Conservation (phyloP, 176 grass and related monocot genomes). For the Rhynchospora breviuscula region DNA sequence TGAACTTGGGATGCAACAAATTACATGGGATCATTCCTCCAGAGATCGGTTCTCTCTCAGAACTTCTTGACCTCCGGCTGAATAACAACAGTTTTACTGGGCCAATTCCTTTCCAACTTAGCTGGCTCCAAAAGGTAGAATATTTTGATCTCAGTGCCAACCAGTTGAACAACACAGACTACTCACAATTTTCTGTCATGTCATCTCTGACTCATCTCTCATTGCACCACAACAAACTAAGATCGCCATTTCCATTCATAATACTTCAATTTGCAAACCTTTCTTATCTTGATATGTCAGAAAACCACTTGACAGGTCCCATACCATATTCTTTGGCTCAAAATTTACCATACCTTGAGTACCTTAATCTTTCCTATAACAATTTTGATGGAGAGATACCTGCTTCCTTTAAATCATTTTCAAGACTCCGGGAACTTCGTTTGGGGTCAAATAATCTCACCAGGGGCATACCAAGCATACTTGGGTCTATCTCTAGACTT, state of each 20-base stretch:
- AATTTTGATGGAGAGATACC: conserved; percentile 41
- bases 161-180: conserved; percentile 37
- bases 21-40: conserved; percentile 46
- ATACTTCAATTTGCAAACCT: conserved; percentile 34
- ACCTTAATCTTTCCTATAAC: conserved; percentile 48
- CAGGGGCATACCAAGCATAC: conserved; percentile 40
- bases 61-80: conserved; percentile 52
- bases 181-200: conserved; percentile 38
- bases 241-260: conserved; percentile 35
- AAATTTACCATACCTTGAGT: conserved; percentile 32
- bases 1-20: conserved; percentile 54
- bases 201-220: conserved; percentile 46
- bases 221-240: conserved; percentile 45
- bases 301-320: conserved; percentile 32
- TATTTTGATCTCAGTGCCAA: conserved; percentile 48
- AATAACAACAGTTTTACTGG: conserved; percentile 59
- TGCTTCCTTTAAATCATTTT: conserved; percentile 29
- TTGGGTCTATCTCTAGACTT: conserved; percentile 43
- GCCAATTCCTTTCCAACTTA: conserved; percentile 45
- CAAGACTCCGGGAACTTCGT: conserved; percentile 48
- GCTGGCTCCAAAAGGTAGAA: conserved; percentile 33
- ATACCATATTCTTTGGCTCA: conserved; percentile 36
- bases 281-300: conserved; percentile 58
- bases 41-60: conserved; percentile 46
- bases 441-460: conserved; percentile 27